Evolutionary conservation across 345 rosid species (phyloP).

Genomic region (Rhizophora mangle): DNA sequence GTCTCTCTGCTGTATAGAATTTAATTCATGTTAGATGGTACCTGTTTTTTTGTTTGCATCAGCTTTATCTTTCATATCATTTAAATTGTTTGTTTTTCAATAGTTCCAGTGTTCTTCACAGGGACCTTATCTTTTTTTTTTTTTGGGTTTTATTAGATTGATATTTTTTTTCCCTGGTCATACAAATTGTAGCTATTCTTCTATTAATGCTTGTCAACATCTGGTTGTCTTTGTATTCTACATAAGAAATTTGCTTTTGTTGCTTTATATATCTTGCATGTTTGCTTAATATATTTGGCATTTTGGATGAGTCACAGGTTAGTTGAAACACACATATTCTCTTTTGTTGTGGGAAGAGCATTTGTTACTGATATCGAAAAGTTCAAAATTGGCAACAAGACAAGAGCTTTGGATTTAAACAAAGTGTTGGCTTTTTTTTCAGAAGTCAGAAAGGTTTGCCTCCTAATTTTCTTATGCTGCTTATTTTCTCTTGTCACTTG

Average conservation of each 20-base stretch:
- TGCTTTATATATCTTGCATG: constrained; percentile 12
- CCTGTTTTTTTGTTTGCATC: no score
- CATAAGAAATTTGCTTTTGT: constrained; percentile 11
- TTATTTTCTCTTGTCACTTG: constrained; percentile 2
- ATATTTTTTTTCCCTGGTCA: background rate
- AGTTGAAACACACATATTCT: constrained; percentile 98
- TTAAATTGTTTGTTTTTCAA: background rate
- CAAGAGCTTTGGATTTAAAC: constrained; percentile 70
- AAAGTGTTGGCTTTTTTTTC: constrained; percentile 71
- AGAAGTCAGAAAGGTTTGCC: constrained; percentile 75
- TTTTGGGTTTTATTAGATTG: background rate
- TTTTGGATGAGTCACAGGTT: constrained; percentile 63
- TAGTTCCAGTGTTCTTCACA: background rate
- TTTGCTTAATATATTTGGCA: constrained; percentile 29
- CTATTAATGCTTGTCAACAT: background rate
- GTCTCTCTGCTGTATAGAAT: no score
- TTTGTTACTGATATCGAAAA: constrained; percentile 97
- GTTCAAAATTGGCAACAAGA: constrained; percentile 92
- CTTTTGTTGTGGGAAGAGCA: constrained; percentile 98
- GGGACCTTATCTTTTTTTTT: background rate
- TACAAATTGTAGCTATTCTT: constrained; percentile 3
- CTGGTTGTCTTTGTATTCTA: constrained; percentile 7
- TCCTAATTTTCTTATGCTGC: constrained; percentile 3
- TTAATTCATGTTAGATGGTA: no score
- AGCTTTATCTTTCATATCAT: background rate